Evolutionary conservation across 495 filamentous ascomycete species (phyloP).

Genomic region (Glonium stellatum): DNA sequence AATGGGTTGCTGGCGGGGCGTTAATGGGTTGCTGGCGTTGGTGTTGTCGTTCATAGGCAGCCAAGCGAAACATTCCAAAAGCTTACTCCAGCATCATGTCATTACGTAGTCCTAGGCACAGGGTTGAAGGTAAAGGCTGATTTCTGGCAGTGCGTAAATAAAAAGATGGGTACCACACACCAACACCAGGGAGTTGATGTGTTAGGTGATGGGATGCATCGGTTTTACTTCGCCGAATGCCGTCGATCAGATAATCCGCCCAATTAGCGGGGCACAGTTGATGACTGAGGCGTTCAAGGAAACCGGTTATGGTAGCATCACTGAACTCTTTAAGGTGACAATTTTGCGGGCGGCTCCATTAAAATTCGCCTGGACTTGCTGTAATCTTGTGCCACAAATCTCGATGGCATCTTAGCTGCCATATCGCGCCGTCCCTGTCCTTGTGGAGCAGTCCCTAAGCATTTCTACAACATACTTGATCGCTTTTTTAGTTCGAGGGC

Average conservation of each 20-base stretch:
- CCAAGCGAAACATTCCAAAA: neutral
- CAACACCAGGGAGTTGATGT: neutral
- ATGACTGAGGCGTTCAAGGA: too few relatives aligned
- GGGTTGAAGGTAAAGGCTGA: neutral
- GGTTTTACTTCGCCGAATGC: too few relatives aligned
- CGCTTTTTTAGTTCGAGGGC: too few relatives aligned
- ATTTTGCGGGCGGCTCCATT: too few relatives aligned
- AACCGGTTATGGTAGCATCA: too few relatives aligned
- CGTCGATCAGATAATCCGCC: neutral
- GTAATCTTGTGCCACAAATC: too few relatives aligned
- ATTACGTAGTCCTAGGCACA: neutral
- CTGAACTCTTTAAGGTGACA: too few relatives aligned
- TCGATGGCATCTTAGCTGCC: too few relatives aligned
- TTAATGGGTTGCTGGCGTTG: neutral
- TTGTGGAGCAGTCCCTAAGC: too few relatives aligned
- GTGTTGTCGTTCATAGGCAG: neutral
- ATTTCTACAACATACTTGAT: too few relatives aligned
- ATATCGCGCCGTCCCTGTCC: too few relatives aligned
- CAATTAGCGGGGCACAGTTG: neutral
- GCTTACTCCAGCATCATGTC: neutral
- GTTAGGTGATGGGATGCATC: neutral
- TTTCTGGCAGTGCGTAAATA: neutral
- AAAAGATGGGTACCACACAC: neutral
- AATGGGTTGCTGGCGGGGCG: neutral
- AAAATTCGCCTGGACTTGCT: too few relatives aligned